Percentiles rank a stretch among this genome's conserved stretches.
These are phyloP conservation scores for Xylariaceae sp. DNA, from an alignment of 2,329 filamentous ascomycete species.

Conservation along the genomic window DNA sequence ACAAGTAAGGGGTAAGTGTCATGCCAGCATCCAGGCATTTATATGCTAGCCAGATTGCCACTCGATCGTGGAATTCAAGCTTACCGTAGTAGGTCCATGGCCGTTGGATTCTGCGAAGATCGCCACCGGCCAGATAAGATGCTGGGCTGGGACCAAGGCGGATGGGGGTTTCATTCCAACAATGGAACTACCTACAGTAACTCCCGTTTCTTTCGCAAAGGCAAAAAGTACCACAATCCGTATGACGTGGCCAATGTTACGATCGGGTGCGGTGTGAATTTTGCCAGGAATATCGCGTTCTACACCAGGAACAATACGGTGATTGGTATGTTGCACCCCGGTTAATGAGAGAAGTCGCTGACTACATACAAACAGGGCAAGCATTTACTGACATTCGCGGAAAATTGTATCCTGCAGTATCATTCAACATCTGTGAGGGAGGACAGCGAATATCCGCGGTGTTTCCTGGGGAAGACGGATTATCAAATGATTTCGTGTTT, in stretches of 20 bases:
- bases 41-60: too few relatives aligned
- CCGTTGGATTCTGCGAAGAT: constrained; percentile 1
- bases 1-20: not conserved
- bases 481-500: too few relatives aligned
- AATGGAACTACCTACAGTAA: not conserved
- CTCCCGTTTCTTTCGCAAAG: not conserved
- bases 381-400: not conserved
- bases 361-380: too few relatives aligned
- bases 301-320: not conserved
- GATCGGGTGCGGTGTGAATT: constrained; percentile 2
- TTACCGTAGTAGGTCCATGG: not conserved
- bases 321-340: not conserved
- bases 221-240: not conserved
- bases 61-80: not conserved
- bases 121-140: not conserved
- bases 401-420: constrained; percentile 1
- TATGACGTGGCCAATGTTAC: not conserved
- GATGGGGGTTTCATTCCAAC: not conserved
- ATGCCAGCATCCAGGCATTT: too few relatives aligned
- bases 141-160: not conserved
- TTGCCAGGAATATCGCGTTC: not conserved
- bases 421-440: not conserved
- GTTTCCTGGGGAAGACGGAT: too few relatives aligned
- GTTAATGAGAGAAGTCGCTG: too few relatives aligned
- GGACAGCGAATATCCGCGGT: too few relatives aligned